A percentile compares a stretch with the other conserved stretches of the same genome.
phyloP scores from a whole-genome alignment of 1,284 basidiomycete species.

The Paramarasmius palmivorus region DNA sequence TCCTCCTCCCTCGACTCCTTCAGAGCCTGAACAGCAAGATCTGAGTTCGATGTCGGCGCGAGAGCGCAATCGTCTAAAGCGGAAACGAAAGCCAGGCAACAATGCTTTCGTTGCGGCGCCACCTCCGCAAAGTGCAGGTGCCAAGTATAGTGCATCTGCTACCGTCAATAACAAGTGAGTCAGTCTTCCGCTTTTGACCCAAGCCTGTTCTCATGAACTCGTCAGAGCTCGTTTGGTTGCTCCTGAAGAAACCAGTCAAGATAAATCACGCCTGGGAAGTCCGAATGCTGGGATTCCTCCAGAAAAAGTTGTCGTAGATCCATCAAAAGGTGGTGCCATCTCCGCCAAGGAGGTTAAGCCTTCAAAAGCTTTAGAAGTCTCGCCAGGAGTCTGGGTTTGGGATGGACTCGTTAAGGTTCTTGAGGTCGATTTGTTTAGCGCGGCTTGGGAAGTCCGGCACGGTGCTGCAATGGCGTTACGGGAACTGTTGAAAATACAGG shows the following conservation, averaged over 20 bases:
- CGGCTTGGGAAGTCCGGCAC: conserved; percentile 93
- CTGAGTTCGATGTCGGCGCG: conserved; percentile 70
- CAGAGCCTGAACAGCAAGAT: conserved; percentile 42
- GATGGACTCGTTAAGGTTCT: conserved; percentile 82
- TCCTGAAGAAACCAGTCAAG: conserved; percentile 47
- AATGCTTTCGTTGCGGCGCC: conserved; percentile 73
- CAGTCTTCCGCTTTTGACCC: conserved; percentile 22
- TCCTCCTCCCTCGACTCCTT: conserved; percentile 48
- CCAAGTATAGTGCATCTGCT: conserved; percentile 60
- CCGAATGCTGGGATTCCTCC: conserved; percentile 38
- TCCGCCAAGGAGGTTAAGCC: conserved; percentile 73
- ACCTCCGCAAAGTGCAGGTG: conserved; percentile 56
- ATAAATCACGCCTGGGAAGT: conserved; percentile 57
- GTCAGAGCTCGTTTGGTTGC: conserved; percentile 68
- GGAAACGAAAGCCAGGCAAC: conserved; percentile 89
- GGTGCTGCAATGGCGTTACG: conserved; percentile 92
- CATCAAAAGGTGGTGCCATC: conserved; percentile 79
- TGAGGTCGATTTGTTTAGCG: conserved; percentile 84
- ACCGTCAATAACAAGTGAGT: conserved; percentile 57
- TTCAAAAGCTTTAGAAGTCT: conserved; percentile 72
- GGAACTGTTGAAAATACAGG: conserved; percentile 88
- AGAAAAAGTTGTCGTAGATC: conserved; percentile 75
- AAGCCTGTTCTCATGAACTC: not conserved
- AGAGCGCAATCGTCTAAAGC: conserved; percentile 88
- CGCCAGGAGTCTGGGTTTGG: conserved; percentile 86